Evolutionary conservation across 2,329 filamentous ascomycete genomes (phyloP).

Genomic region (Paracorniculantispora psalliotae): DNA sequence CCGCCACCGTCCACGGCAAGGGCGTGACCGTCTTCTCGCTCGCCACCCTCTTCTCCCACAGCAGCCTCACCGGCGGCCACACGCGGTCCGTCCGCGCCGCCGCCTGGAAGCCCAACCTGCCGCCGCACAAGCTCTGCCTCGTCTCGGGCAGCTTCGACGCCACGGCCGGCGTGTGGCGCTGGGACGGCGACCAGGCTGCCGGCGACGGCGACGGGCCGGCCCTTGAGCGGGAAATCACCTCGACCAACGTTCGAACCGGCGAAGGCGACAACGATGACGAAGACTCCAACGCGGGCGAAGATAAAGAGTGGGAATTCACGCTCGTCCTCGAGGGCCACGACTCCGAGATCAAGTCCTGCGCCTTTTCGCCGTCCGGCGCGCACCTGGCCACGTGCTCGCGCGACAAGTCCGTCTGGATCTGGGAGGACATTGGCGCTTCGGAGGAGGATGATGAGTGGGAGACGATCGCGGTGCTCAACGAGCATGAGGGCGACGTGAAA

Average conservation of each 20-base stretch:
- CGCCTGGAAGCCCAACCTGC: conserved; percentile 77
- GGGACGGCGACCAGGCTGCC: conserved; percentile 42
- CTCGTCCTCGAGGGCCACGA: conserved; percentile 94
- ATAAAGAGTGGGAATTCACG: conserved; percentile 87
- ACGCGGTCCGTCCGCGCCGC: conserved; percentile 81
- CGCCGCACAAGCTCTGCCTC: conserved; percentile 63
- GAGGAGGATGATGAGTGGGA: conserved; percentile 93
- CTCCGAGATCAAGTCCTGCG: conserved; percentile 80
- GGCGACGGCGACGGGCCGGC: conserved; percentile 8
- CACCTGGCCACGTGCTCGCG: conserved; percentile 85
- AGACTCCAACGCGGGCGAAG: conserved; percentile 49
- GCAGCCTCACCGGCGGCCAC: conserved; percentile 78
- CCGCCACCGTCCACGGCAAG: conserved; percentile 85
- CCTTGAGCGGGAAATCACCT: conserved; percentile 11
- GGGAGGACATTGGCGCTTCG: conserved; percentile 76
- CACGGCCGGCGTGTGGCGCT: conserved; percentile 79
- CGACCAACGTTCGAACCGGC: conserved; percentile 14
- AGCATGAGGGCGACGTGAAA: conserved; percentile 95
- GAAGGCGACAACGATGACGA: conserved; percentile 22
- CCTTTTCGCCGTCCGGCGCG: conserved; percentile 68
- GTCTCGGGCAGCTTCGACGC: conserved; percentile 93
- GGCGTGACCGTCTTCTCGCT: conserved; percentile 87
- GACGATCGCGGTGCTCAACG: conserved; percentile 88
- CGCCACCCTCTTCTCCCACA: conserved; percentile 71
- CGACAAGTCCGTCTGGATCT: conserved; percentile 96